Evolutionary conservation across 2,329 filamentous ascomycete genomes (phyloP), one percentile per base, ranked within the genome.

Genomic region (Pseudopyrenochaeta lycopersici): DNA sequence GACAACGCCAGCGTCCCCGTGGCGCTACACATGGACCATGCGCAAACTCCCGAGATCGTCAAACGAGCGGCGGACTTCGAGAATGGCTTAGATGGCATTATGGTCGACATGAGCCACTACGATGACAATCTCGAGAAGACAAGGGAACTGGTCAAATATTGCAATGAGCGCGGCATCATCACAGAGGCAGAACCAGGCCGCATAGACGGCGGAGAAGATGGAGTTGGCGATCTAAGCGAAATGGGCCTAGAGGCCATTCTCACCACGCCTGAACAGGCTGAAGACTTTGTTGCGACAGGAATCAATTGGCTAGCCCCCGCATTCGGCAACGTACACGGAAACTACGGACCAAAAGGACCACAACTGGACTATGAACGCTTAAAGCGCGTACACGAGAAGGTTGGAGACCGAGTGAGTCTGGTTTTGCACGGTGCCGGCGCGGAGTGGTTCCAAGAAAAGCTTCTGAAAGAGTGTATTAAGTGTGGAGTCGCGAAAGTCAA

Each of bases 241-340:
- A 44, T 69, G 56, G 70, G 67, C 12, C 67, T 89, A 45, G 82
- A 86, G 62, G 86, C 84, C 0, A 73, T 88, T 55, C 75, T 91
- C 60, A 92, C 89, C 0, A 90, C 87, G 0, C 82, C 85, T 0
- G 87, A 89, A 57, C 85, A 92, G 74, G 88, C 87, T 7, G 82
- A 86, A 58, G 85, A 90, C 64, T 92, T 92, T 64, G 82, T 90
- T 3, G 82, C 79, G 2, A 89, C 88, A 10, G 89, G 88, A 0
- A 89, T 92, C 66, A 87, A 92, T 65, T 88, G 88, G 78, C 77
- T 92, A 12, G 90, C 90, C 2, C 90, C 89, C 0, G 88, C 88
- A 0, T 90, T 92, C 76, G 89, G 89, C 3, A 92, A 91, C 65
- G 86, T 92, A 39, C 89, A 92, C 74, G 89, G 89, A 5, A 85